A percentile compares a stretch with the other conserved stretches of the same genome.
These are phyloP conservation scores for Cryptococcus neoformans DNA, from an alignment of 1,284 basidiomycete genomes.

Conservation along the genomic window DNA sequence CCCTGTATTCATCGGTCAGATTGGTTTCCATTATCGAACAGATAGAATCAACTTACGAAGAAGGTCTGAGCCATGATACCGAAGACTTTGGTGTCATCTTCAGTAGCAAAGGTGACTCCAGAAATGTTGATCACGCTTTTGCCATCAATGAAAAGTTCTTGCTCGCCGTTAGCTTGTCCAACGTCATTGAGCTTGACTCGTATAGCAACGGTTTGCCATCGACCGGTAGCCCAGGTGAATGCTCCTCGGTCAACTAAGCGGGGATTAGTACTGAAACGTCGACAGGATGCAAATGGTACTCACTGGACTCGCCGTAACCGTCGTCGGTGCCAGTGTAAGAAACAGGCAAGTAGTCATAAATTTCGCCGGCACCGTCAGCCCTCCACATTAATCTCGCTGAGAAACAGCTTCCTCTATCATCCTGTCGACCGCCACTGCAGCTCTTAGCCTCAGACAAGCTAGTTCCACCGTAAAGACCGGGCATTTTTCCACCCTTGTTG, in stretches of 20 bases:
- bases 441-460: constrained; percentile 29
- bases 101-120: constrained; percentile 56
- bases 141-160: constrained; percentile 60
- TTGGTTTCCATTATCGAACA: background rate
- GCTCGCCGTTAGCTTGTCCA: constrained; percentile 53
- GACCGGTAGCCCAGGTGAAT: constrained; percentile 61
- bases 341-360: constrained; percentile 43
- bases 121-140: constrained; percentile 57
- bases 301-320: constrained; percentile 44
- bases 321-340: constrained; percentile 34
- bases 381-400: constrained; percentile 50
- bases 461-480: constrained; percentile 47
- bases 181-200: constrained; percentile 63
- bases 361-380: constrained; percentile 37
- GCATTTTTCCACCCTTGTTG: constrained; percentile 50
- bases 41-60: constrained; percentile 60
- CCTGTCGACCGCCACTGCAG: constrained; percentile 49
- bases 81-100: constrained; percentile 53
- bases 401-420: constrained; percentile 45
- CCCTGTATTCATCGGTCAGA: constrained; percentile 6
- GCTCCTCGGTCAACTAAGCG: constrained; percentile 66
- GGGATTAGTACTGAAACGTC: background rate
- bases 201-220: constrained; percentile 62
- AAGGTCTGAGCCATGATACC: constrained; percentile 67
- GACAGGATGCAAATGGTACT: constrained; percentile 6